Conservation (phyloP, 768 basidiomycete species). For the Boletus reticulatus region DNA sequence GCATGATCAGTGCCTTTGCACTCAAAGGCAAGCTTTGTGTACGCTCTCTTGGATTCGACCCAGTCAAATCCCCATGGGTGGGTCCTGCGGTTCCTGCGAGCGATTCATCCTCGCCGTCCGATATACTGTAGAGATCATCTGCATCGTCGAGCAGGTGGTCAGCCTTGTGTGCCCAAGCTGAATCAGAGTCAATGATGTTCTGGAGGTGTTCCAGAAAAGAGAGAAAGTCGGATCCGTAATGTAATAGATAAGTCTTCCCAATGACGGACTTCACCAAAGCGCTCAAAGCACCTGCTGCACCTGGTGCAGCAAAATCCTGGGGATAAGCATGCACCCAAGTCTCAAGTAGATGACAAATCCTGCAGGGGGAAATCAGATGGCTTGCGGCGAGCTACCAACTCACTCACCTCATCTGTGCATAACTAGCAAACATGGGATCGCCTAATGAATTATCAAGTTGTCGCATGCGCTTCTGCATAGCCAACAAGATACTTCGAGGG, state of each 20-base stretch:
- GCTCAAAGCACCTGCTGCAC: constrained; percentile 66
- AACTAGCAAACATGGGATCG: constrained; percentile 85
- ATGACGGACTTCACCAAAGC: constrained; percentile 79
- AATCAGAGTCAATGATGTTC: constrained; percentile 62
- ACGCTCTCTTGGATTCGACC: constrained; percentile 49
- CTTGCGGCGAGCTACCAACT: not conserved
- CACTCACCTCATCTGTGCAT: constrained; percentile 79
- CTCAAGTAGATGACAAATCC: constrained; percentile 78
- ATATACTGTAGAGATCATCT: constrained; percentile 56
- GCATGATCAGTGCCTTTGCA: constrained; percentile 42
- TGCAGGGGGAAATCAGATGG: constrained; percentile 26
- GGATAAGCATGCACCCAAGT: constrained; percentile 76
- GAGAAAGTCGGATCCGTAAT: constrained; percentile 81
- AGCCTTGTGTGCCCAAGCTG: constrained; percentile 70
- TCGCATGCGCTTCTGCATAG: constrained; percentile 86
- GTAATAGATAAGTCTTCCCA: constrained; percentile 76
- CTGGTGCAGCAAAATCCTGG: constrained; percentile 76
- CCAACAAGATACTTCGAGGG: constrained; percentile 74
- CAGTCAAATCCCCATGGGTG: constrained; percentile 22
- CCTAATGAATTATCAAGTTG: constrained; percentile 68
- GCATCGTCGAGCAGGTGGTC: constrained; percentile 57
- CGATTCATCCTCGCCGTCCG: constrained; percentile 52
- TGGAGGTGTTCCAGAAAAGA: constrained; percentile 74
- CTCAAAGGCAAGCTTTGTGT: constrained; percentile 66
- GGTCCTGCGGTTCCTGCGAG: constrained; percentile 23